Conservation (phyloP, 305 asterid genomes). For the Ilex paraguariensis region DNA sequence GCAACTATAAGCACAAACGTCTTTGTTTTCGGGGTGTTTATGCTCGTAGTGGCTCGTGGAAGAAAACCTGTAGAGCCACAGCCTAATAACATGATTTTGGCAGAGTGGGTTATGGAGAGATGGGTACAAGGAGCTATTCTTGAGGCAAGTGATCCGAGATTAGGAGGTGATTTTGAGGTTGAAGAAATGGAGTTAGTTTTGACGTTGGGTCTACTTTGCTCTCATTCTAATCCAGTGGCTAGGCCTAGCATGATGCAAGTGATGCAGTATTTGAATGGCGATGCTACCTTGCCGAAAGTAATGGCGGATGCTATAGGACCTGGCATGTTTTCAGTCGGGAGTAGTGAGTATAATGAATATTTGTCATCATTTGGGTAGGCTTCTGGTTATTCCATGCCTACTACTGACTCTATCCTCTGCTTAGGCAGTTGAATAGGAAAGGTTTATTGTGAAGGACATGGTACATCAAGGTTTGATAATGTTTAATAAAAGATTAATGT, state of each 20-base stretch:
- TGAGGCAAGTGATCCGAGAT: slow-evolving; percentile 1
- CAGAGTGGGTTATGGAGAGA: background rate
- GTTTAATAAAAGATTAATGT: too few species aligned
- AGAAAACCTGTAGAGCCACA: background rate
- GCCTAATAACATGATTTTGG: background rate
- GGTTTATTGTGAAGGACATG: too few species aligned
- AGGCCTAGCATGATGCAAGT: slow-evolving; percentile 5
- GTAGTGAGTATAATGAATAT: too few species aligned
- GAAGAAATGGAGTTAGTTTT: background rate
- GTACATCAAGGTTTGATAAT: too few species aligned
- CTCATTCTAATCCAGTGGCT: background rate
- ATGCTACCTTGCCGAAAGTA: background rate
- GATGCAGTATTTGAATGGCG: background rate
- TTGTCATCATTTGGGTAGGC: background rate
- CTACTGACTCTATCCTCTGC: background rate
- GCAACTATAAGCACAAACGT: slow-evolving; percentile 1
- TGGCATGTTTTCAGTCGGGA: background rate
- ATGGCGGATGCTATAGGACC: background rate
- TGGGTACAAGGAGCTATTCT: background rate
- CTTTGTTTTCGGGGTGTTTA: background rate
- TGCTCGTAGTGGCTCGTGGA: slow-evolving; percentile 4
- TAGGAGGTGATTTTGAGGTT: background rate
- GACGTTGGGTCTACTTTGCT: background rate
- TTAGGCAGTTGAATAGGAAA: background rate
- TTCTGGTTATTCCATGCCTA: background rate